Percentiles rank a stretch among this genome's conserved stretches.
Evolutionary conservation across 2,329 filamentous ascomycete genomes (phyloP).

Genomic region (Neurospora sp.): DNA sequence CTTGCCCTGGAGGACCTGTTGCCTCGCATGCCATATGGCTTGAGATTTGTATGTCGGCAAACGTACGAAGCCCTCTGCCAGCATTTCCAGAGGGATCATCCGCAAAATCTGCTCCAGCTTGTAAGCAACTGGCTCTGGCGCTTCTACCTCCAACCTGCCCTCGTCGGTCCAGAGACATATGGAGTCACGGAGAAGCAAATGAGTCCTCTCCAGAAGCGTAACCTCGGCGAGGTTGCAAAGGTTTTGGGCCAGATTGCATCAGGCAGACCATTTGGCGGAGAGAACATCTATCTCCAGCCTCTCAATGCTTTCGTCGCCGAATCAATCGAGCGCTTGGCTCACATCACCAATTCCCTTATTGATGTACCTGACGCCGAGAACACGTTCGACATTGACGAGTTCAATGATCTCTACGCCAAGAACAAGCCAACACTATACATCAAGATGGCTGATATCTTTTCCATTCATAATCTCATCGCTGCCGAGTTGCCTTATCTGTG

Average conservation of each 20-base stretch:
- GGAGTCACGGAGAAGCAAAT: constrained; percentile 85
- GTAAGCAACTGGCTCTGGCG: constrained; percentile 91
- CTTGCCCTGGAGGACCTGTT: constrained; percentile 70
- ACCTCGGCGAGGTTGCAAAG: constrained; percentile 82
- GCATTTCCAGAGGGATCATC: constrained; percentile 72
- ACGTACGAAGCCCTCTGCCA: constrained; percentile 69
- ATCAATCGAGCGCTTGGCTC: constrained; percentile 67
- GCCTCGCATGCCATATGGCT: constrained; percentile 83
- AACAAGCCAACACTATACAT: constrained; percentile 98
- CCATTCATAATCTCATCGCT: constrained; percentile 81
- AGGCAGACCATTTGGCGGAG: constrained; percentile 83
- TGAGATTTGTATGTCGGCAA: constrained; percentile 79
- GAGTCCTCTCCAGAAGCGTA: constrained; percentile 85
- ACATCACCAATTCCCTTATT: constrained; percentile 69
- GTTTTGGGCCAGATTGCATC: constrained; percentile 80
- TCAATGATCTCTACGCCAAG: constrained; percentile 93
- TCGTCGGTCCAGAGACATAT: constrained; percentile 83
- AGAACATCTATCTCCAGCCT: constrained; percentile 92
- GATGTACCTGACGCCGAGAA: constrained; percentile 76
- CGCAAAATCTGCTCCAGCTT: constrained; percentile 67
- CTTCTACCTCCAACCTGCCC: constrained; percentile 81
- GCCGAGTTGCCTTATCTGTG: constrained; percentile 70
- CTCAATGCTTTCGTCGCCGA: constrained; percentile 86
- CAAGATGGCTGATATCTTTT: constrained; percentile 96
- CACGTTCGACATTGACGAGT: constrained; percentile 97